Base-by-base conservation (phyloP, 2,329 filamentous ascomycete genomes). In the Hypoxylon sp. region DNA sequence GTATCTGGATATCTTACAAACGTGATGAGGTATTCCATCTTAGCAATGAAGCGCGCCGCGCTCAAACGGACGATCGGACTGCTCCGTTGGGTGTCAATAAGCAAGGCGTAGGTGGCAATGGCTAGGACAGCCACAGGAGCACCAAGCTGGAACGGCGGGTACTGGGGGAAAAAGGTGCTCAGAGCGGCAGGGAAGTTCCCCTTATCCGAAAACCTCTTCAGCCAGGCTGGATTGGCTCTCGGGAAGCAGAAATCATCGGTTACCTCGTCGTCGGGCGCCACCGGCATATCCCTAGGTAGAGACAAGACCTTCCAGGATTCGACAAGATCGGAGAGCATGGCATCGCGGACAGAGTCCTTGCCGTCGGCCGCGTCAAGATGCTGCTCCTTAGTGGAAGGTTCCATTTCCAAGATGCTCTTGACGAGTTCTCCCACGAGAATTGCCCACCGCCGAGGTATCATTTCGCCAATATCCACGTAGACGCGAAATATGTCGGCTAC, bases 231-330 rank as follows among this genome's bases (percentile, higher is more conserved):
- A 8, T 70, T 66, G 11, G 67, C 43, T 17, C 50, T 65, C 40
- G 68, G 71, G 42, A 74, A 71, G 68, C 67, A 70, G 58, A 69
- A 73, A 27, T 50, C 67, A 48, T 68, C 68, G 17, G 50, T 64
- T 13, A 68, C 43, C 29, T 67, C 65, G 26, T 55, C 55, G 33
- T 62, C 65, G 5, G 48, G 27, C 11, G 24, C 37, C 9, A 43
- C 29, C 13, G 60, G 53, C 43, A 56, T 50, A 24, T 56, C 26
- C 13, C 59, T 64, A n/a, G 75, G 73, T 15, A 73, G 58, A 23
- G 72, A 71, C 51, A 79, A 71, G 10, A 75, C 57, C 37, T 74
- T 73, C 78, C 77, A 80, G 13, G 76, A 70, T 18, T 75, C 71
- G 13, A 78, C 64, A 3, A 80, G 70, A 58, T 79, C 78, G 15